Evolutionary conservation across 1,284 basidiomycete genomes (phyloP).

Genomic region (Bjerkandera adusta): DNA sequence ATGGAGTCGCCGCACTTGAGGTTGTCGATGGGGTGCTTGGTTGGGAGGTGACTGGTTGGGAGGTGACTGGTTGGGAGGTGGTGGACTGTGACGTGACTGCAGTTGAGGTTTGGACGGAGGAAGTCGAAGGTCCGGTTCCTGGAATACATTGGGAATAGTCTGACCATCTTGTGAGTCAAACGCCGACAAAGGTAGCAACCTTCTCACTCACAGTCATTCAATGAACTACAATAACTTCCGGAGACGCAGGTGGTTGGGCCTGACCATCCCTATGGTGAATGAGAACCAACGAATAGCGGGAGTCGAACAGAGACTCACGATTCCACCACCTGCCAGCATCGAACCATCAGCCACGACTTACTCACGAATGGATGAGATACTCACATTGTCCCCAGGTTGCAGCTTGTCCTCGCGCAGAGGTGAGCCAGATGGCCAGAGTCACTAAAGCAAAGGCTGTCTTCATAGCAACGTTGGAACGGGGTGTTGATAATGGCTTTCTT

Average conservation of each 20-base stretch:
- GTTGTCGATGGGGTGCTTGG: slow-evolving; percentile 1
- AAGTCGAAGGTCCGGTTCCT: slow-evolving; percentile 19
- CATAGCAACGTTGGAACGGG: slow-evolving; percentile 1
- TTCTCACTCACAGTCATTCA: slow-evolving; percentile 24
- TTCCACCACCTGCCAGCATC: slow-evolving; percentile 21
- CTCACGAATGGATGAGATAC: neutral
- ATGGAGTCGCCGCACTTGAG: slow-evolving; percentile 7
- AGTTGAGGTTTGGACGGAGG: slow-evolving; percentile 4
- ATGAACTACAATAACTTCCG: slow-evolving; percentile 31
- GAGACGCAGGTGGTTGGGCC: slow-evolving; percentile 39
- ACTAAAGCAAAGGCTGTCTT: slow-evolving; percentile 12
- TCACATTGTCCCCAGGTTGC: slow-evolving; percentile 21
- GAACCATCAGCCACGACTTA: neutral
- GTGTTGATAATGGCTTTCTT: neutral
- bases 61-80: slow-evolving; percentile 10
- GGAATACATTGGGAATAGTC: slow-evolving; percentile 32
- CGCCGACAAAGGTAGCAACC: neutral
- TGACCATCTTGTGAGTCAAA: slow-evolving; percentile 8
- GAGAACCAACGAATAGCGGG: neutral
- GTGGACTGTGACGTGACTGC: too few relatives aligned
- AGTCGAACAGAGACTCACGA: slow-evolving; percentile 15
- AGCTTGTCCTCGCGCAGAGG: slow-evolving; percentile 9
- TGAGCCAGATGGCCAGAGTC: slow-evolving; percentile 10
- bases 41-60: neutral
- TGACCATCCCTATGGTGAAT: slow-evolving; percentile 33